phyloP scores from a whole-genome alignment of 2,329 filamentous ascomycete species.

The Fusarium dimerum region DNA sequence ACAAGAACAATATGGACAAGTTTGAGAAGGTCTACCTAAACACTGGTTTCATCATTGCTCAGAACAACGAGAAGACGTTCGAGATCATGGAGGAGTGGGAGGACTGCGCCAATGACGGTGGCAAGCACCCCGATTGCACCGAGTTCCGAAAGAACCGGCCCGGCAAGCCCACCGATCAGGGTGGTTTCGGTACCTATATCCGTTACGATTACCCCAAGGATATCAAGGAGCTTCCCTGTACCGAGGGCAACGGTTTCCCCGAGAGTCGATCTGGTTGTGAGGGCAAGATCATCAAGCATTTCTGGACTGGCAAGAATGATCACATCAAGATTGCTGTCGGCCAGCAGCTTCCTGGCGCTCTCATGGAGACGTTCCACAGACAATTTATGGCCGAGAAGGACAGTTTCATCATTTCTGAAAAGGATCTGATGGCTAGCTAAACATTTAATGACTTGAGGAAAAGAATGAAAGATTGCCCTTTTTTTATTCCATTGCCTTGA shows the following conservation, averaged over 20 bases:
- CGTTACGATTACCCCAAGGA: constrained; percentile 44
- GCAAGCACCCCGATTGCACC: constrained; percentile 40
- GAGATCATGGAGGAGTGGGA: constrained; percentile 52
- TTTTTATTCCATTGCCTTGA: constrained; percentile 4
- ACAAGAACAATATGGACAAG: constrained; percentile 41
- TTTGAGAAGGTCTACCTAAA: constrained; percentile 47
- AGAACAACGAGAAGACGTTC: constrained; percentile 50
- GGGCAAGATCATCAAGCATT: constrained; percentile 44
- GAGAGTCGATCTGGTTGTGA: constrained; percentile 40
- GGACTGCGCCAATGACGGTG: constrained; percentile 41
- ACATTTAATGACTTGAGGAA: constrained; percentile 22
- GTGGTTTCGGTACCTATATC: constrained; percentile 45
- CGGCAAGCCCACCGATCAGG: constrained; percentile 44
- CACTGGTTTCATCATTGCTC: constrained; percentile 55
- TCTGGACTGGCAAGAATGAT: constrained; percentile 44
- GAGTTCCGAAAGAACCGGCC: constrained; percentile 39
- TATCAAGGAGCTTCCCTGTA: constrained; percentile 42
- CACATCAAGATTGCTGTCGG: constrained; percentile 42
- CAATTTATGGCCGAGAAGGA: constrained; percentile 37
- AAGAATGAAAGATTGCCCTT: constrained; percentile 17
- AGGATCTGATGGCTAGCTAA: constrained; percentile 33
- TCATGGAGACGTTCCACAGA: constrained; percentile 38
- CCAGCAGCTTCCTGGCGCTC: constrained; percentile 38
- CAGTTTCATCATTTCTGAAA: constrained; percentile 38
- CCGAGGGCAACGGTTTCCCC: constrained; percentile 46